Conservation (phyloP, 768 basidiomycete species). For the Tricholoma sp. region DNA sequence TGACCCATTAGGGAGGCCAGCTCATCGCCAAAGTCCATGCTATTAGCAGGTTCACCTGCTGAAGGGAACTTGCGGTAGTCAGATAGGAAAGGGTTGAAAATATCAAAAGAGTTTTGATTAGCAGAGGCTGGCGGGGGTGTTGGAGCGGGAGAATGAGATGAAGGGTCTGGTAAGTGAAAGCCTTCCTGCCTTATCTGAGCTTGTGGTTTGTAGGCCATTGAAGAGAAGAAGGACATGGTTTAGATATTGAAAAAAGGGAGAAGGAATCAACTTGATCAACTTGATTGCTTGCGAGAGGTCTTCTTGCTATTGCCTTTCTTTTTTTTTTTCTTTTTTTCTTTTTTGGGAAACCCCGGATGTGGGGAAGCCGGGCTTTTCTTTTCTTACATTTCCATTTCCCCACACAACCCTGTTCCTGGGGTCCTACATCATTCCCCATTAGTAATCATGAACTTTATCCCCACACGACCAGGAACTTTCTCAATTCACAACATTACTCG, state of each 20-base stretch:
- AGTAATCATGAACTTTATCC: too few species aligned
- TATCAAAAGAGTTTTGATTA: conserved; percentile 27
- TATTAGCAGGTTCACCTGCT: conserved; percentile 16
- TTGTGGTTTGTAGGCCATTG: conserved; percentile 44
- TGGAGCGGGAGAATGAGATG: too few species aligned
- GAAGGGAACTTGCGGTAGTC: conserved; percentile 49
- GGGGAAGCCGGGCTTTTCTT: not conserved
- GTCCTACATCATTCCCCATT: not conserved
- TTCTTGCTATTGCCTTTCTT: too few species aligned
- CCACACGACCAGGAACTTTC: too few species aligned
- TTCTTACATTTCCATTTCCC: not conserved
- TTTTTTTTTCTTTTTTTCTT: too few species aligned
- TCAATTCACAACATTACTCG: too few species aligned
- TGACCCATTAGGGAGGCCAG: conserved; percentile 54
- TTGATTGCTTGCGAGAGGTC: too few species aligned
- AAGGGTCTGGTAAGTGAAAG: conserved; percentile 52
- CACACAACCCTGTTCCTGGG: not conserved
- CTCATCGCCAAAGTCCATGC: conserved; percentile 64
- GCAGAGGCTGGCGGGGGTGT: too few species aligned
- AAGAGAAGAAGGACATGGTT: conserved; percentile 35
- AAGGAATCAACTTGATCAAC: too few species aligned
- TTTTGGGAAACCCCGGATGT: too few species aligned
- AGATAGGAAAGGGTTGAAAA: conserved; percentile 37
- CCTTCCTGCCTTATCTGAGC: conserved; percentile 60
- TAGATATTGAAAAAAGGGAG: too few species aligned